phyloP scores from a whole-genome alignment of 148 eudicot genomes.

The Persicaria tinctoria region DNA sequence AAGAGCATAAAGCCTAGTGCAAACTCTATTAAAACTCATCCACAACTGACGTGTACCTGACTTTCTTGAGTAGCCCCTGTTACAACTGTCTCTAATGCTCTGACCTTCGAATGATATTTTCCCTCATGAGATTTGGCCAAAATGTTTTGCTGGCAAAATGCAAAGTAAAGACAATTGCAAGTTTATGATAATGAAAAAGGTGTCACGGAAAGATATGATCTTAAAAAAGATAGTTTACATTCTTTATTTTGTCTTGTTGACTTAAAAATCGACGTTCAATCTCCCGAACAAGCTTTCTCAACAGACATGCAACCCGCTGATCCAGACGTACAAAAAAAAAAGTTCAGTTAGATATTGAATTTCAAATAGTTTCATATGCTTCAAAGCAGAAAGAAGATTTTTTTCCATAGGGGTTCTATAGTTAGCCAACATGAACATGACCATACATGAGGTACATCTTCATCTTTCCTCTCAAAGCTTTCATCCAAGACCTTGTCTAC shows the following conservation, averaged over 20 bases:
- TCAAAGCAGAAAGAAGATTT: not conserved
- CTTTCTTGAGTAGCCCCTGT: slow-evolving; percentile 71
- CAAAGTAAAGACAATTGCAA: not conserved
- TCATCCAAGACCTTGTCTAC: slow-evolving; percentile 66
- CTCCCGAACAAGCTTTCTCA: slow-evolving; percentile 74
- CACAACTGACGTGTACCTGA: slow-evolving; percentile 49
- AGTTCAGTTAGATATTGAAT: slow-evolving; percentile 11
- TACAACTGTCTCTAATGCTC: slow-evolving; percentile 75
- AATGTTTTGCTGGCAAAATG: slow-evolving; percentile 60
- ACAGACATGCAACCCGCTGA: slow-evolving; percentile 60
- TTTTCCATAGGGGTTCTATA: not conserved
- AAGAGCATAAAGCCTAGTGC: not conserved
- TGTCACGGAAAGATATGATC: not conserved
- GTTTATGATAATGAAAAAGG: not conserved
- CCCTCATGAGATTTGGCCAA: slow-evolving; percentile 66
- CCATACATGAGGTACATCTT: slow-evolving; percentile 67
- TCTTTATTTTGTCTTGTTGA: slow-evolving; percentile 58
- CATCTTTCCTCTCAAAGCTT: slow-evolving; percentile 66
- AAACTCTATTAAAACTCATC: not conserved
- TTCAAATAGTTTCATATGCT: not conserved
- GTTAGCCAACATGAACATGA: slow-evolving; percentile 4
- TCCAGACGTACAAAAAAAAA: not conserved
- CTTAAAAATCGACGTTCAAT: slow-evolving; percentile 63
- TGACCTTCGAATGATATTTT: slow-evolving; percentile 59
- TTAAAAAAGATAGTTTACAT: slow-evolving; percentile 30